These are phyloP conservation scores for Lichtheimia corymbifera DNA, from an alignment of 371 early-diverging fungal species.

Conservation along the genomic window DNA sequence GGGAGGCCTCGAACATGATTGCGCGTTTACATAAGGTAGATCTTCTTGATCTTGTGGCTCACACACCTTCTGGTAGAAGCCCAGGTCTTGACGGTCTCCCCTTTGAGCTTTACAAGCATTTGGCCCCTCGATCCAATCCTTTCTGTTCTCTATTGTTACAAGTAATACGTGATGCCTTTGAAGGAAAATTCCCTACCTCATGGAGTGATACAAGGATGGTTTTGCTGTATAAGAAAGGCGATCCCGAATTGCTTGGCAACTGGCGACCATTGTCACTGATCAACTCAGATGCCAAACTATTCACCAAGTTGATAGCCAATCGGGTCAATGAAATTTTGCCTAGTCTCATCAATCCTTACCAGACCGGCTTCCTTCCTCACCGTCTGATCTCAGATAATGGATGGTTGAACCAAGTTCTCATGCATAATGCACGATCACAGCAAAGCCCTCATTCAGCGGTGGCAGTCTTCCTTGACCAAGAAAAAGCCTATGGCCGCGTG, in stretches of 20 bases:
- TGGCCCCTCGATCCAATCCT: neutral
- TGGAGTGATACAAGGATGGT: constrained; percentile 12
- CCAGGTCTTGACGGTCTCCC: constrained; percentile 15
- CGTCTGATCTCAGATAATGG: constrained; percentile 23
- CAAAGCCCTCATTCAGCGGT: neutral
- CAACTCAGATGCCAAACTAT: constrained; percentile 15
- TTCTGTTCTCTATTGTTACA: too few relatives aligned
- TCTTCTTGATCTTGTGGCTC: neutral
- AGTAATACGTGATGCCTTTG: neutral
- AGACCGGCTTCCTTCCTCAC: constrained; percentile 21
- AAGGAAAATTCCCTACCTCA: neutral
- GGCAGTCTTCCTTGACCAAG: neutral
- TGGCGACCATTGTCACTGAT: constrained; percentile 27
- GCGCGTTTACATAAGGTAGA: neutral
- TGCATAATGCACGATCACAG: neutral
- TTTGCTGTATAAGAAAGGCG: constrained; percentile 32
- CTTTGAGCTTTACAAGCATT: constrained; percentile 1
- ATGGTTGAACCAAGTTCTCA: neutral
- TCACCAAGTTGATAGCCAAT: constrained; percentile 16
- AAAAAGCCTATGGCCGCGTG: constrained; percentile 8
- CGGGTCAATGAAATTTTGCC: neutral
- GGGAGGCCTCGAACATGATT: neutral
- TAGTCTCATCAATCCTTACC: constrained; percentile 10
- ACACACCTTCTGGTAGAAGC: neutral
- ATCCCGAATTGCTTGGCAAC: constrained; percentile 16